Base-by-base conservation (phyloP, 441 rosid genomes). In the Pelargonium fulgidum region DNA sequence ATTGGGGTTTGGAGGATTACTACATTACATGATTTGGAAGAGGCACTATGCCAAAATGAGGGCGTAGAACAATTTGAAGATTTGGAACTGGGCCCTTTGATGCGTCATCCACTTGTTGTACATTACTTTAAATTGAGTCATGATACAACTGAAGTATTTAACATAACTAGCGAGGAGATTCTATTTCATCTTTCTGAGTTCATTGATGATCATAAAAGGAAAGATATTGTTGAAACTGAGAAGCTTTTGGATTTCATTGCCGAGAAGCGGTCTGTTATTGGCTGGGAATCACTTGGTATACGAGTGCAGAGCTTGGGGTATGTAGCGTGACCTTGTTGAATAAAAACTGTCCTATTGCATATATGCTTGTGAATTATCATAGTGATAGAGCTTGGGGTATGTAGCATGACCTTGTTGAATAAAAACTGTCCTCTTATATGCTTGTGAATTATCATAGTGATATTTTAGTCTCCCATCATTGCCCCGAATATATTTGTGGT, bases 251-350 rank as follows among this genome's bases (percentile, higher is more conserved):
- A 80, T 73, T 92, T 88, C 75, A 77, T 92, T 74, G 93, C 89
- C 9, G 63, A 72, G 72, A 79, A 85, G 77, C 81, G 70, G 66
- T 86, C 90, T 22, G 84, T 86, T 63, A 48, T 68, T 44, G 80
- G 83, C 79, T 85, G 79, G 80, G 97, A 86, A 76, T 81, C 74
- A 70, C 98, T 95, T 76, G 93, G 90, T 47, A 85, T 92, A 66
- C 93, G 89, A 67, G 82, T 95, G 78, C 96, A 85, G 71, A 82
- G 77, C 83, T 83, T 95, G 78, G 85, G 93, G 98, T 95, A 83
- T 68, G 92, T 81, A 66, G 22, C 67, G 16, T 64, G 14, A 16
- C 19, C 20, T 64, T 64, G 39, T 39, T 39, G 14, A n/a, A 7
- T 7, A 17, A 64, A 64, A 64, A 7, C 24, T 13, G 2, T 39